Conservation (phyloP, 1,284 basidiomycete genomes). For the Pseudozyma hubeiensis region DNA sequence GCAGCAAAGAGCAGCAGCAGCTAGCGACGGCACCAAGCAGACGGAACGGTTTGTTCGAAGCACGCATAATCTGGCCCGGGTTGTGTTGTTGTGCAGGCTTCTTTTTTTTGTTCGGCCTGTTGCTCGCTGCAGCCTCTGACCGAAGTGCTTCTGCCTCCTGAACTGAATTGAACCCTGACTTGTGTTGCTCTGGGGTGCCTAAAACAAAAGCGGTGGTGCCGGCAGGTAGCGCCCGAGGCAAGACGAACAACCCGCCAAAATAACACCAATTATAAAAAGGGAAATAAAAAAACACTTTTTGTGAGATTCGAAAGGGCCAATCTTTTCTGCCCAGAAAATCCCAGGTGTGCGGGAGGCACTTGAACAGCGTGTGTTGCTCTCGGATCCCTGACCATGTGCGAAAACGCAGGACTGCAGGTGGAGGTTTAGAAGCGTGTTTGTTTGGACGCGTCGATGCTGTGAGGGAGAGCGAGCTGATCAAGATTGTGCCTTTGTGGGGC, state of each 20-base stretch:
- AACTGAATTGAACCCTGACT: constrained; percentile 11
- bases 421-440: constrained; percentile 8
- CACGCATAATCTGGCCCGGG: neutral
- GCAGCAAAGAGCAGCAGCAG: neutral
- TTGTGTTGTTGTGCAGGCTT: neutral
- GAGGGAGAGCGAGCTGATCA: no score
- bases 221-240: no score
- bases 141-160: constrained; percentile 15
- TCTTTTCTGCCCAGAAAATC: no score
- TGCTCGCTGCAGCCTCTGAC: constrained; percentile 2
- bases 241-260: no score
- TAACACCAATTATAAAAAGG: no score
- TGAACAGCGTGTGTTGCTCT: constrained; percentile 11
- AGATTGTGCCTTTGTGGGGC: no score
- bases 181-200: constrained; percentile 1
- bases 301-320: no score
- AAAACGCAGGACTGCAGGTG: constrained; percentile 4
- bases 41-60: no score
- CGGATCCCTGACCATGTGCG: neutral
- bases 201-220: no score
- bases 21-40: neutral
- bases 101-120: neutral
- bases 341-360: neutral
- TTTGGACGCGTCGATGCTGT: constrained; percentile 5
- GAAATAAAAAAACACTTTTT: no score